Percentiles rank a stretch among this genome's conserved stretches.
Conservation (phyloP, 306 rosid genomes). For the Casuarina glauca region DNA sequence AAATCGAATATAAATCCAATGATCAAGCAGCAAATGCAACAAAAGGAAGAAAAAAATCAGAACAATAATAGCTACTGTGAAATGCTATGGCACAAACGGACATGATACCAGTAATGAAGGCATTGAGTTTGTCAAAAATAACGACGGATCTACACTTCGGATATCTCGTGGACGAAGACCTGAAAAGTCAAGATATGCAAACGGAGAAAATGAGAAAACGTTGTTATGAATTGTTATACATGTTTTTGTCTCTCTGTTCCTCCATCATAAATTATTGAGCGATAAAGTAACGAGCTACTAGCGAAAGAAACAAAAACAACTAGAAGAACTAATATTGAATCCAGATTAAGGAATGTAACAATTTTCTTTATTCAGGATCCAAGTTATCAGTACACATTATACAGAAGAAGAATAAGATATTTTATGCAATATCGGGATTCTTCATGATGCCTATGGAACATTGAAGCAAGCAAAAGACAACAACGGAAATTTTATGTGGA, state of each 20-base stretch:
- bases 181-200: conserved; percentile 34
- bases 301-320: not conserved
- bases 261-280: not conserved
- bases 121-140: conserved; percentile 88
- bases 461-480: no score
- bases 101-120: conserved; percentile 83
- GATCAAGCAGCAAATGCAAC: conserved; percentile 7
- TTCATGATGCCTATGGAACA: no score
- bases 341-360: not conserved
- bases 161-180: conserved; percentile 99
- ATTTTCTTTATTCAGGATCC: not conserved
- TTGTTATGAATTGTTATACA: not conserved
- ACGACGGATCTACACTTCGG: conserved; percentile 94
- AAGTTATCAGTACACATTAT: not conserved
- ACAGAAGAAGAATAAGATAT: not conserved
- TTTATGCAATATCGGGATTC: no score
- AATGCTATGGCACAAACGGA: not conserved
- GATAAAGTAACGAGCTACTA: conserved; percentile 5
- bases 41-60: not conserved
- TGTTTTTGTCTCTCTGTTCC: not conserved
- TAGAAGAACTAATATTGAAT: not conserved
- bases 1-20: not conserved
- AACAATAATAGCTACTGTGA: not conserved
- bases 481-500: not conserved
- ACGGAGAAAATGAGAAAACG: conserved; percentile 17